Percentiles rank a stretch among this genome's conserved stretches.
These are phyloP conservation scores for Acrodontium crateriforme DNA, from an alignment of 2,329 filamentous ascomycete genomes.

Conservation along the genomic window DNA sequence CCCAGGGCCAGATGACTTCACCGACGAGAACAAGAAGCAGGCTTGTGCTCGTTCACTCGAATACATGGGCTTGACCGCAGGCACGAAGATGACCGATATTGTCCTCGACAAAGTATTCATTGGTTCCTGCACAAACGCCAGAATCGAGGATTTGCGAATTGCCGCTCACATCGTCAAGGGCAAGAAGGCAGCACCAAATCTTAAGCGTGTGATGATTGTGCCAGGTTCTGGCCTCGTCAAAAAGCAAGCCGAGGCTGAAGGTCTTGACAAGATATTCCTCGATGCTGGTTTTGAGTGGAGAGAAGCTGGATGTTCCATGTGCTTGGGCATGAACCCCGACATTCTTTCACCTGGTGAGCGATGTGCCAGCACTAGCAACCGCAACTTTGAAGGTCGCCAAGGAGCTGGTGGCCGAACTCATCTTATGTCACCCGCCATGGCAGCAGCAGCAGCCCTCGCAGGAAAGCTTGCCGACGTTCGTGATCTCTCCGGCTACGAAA, in stretches of 20 bases:
- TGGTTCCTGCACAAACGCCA: conserved; percentile 91
- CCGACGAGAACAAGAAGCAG: conserved; percentile 64
- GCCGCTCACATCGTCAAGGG: conserved; percentile 79
- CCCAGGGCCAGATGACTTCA: conserved; percentile 77
- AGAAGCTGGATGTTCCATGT: conserved; percentile 98
- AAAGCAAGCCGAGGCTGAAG: conserved; percentile 77
- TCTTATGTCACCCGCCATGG: conserved; percentile 95
- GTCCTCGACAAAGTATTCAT: conserved; percentile 92
- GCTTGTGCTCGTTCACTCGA: conserved; percentile 71
- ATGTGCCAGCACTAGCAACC: conserved; percentile 90
- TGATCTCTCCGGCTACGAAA: conserved; percentile 49
- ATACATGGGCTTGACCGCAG: conserved; percentile 87
- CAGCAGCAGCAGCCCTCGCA: conserved; percentile 75
- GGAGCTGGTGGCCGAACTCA: conserved; percentile 85
- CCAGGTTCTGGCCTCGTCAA: conserved; percentile 93
- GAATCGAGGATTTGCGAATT: conserved; percentile 86
- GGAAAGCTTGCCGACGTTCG: conserved; percentile 89
- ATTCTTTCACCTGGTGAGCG: conserved; percentile 85
- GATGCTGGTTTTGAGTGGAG: conserved; percentile 96
- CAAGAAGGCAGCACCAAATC: conserved; percentile 70
- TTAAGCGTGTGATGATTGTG: conserved; percentile 92
- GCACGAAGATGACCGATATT: conserved; percentile 86
- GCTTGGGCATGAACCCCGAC: conserved; percentile 97
- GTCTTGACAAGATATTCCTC: conserved; percentile 79
- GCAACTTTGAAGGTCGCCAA: conserved; percentile 94